Evolutionary conservation across 2,329 filamentous ascomycete species (phyloP), one percentile per base, ranked within the genome.

Genomic region (Drechslera avenae): DNA sequence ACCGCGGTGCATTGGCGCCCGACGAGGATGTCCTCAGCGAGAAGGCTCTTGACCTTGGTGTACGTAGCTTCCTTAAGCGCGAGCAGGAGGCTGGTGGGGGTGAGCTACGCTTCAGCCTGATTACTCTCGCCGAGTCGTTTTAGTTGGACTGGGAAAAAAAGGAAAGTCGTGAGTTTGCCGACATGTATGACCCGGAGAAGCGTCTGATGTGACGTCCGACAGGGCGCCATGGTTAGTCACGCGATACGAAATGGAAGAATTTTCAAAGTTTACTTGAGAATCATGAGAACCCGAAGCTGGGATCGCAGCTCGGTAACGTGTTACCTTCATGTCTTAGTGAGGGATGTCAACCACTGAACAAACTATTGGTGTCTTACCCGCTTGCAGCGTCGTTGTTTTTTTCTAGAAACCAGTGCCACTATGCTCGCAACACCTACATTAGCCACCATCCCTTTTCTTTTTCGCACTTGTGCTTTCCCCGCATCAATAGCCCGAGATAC

Each of bases 31-130:
- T 81, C 47, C 67, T 81, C 50, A 91, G 89, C 69, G 81, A 88
- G 49, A 86, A 83, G 72, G 92, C 90, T 7, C 75, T 97, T 64
- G 79, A 86, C 26, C 73, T 91, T 65, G 91, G 92, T 2, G 81
- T 86, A 1, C 76, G 81, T 58, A 77, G 76, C 45, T 86, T 87
- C 53, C 73, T 87, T 68, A 81, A 79, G 69, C 76, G 79, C 19
- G 85, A 86, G 67, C 73, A 76, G 44, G 76, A 78, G 52, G 78
- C 76, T 14, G 78, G 78, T 40, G 82, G 78, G 4, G 83, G 83
- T 10, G 83, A 85, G 70, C 64, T 86, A 72, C 77, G 85, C 56
- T 87, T 87, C 71, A 86, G 84, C 72, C 67, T 87, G 47, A 81
- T 87, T 46, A 83, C 81, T 50, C 66, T 87, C 59, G 83, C 82